These are phyloP conservation scores for Iris macrosiphon DNA, from an alignment of 106 monocot species.

Conservation along the genomic window DNA sequence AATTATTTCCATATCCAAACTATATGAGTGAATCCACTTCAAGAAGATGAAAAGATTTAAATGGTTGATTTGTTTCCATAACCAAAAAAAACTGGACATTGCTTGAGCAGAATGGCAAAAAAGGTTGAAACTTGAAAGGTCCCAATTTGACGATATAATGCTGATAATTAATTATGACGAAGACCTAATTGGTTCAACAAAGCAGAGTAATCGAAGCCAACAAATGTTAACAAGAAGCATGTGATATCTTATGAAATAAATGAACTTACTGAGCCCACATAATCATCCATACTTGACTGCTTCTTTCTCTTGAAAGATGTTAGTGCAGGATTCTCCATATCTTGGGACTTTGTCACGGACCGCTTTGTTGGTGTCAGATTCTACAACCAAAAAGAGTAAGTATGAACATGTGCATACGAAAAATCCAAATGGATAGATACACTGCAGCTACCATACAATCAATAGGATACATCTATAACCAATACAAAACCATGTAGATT, in stretches of 20 bases:
- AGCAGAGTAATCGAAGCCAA: background rate
- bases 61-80: too few relatives aligned
- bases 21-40: too few relatives aligned
- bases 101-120: too few relatives aligned
- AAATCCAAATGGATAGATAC: background rate
- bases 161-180: too few relatives aligned
- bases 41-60: too few relatives aligned
- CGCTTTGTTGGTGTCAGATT: slow-evolving; percentile 70
- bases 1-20: too few relatives aligned
- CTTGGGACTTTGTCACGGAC: slow-evolving; percentile 29
- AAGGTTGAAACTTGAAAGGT: too few relatives aligned
- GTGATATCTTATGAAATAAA: background rate
- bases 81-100: too few relatives aligned
- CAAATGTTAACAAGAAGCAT: background rate
- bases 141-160: too few relatives aligned
- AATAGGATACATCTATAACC: background rate
- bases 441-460: background rate
- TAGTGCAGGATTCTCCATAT: slow-evolving; percentile 41
- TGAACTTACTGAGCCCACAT: slow-evolving; percentile 49
- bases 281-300: slow-evolving; percentile 69
- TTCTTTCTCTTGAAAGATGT: slow-evolving; percentile 66
- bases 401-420: background rate
- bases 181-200: too few relatives aligned
- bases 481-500: background rate
- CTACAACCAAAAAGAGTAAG: slow-evolving; percentile 17